Conservation (phyloP, 1,139 yeast genomes). For the Nakaseomyces kungkrabaensis region DNA sequence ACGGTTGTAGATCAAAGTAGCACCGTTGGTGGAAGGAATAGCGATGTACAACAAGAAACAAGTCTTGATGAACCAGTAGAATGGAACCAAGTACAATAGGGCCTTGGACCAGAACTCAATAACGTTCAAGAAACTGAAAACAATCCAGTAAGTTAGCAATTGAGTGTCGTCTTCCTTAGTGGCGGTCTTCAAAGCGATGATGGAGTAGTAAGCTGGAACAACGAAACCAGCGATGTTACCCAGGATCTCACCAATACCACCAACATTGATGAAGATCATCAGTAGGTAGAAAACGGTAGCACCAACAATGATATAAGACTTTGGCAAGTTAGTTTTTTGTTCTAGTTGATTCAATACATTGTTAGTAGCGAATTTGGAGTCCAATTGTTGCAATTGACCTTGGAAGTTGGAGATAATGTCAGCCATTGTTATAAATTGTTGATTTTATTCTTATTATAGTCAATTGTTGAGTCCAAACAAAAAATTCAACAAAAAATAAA, state of each 20-base stretch:
- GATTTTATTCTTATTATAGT: neutral
- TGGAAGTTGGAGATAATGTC: conserved; percentile 19
- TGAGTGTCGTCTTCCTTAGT: conserved; percentile 69
- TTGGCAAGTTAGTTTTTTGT: conserved; percentile 61
- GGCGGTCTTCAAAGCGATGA: conserved; percentile 69
- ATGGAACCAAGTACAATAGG: conserved; percentile 88
- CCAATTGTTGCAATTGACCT: conserved; percentile 21
- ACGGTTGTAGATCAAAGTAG: conserved; percentile 53
- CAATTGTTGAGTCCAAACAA: neutral
- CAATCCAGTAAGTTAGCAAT: conserved; percentile 92
- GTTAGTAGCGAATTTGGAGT: conserved; percentile 33
- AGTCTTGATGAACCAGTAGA: conserved; percentile 91
- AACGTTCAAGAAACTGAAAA: conserved; percentile 81
- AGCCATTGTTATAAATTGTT: conserved; percentile 12
- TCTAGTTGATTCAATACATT: conserved; percentile 47
- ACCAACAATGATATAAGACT: conserved; percentile 74
- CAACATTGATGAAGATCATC: conserved; percentile 75
- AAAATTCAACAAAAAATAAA: too few relatives aligned
- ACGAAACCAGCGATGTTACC: conserved; percentile 89
- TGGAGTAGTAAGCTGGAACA: conserved; percentile 82
- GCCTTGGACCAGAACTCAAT: conserved; percentile 94
- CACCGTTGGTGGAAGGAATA: conserved; percentile 82
- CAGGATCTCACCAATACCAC: conserved; percentile 87
- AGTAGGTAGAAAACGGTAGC: conserved; percentile 57
- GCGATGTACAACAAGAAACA: conserved; percentile 79